Conservation (phyloP, 2,329 filamentous ascomycete genomes). For the Torrubiellomyces zombiae region DNA sequence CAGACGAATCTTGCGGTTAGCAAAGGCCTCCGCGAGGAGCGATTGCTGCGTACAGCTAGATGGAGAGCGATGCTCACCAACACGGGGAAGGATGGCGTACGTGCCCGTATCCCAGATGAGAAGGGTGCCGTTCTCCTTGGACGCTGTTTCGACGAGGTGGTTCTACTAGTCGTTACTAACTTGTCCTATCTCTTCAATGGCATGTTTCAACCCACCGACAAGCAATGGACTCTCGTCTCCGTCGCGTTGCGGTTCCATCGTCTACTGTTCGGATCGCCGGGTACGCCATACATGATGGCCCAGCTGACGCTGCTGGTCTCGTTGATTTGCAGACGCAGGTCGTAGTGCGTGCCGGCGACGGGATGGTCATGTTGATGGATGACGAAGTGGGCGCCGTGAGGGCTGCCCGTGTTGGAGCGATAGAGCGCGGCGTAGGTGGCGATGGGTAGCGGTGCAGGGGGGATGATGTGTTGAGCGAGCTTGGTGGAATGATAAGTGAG, state of each 20-base stretch:
- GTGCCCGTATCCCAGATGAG: conserved; percentile 47
- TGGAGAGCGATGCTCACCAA: conserved; percentile 13
- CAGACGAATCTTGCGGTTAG: conserved; percentile 37
- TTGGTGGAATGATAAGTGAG: conserved; percentile 19
- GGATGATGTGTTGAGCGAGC: conserved; percentile 13
- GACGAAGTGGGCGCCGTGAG: conserved; percentile 39
- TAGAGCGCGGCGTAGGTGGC: conserved; percentile 20
- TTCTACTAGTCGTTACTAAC: conserved; percentile 27
- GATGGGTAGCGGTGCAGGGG: conserved; percentile 14
- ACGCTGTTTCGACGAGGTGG: conserved; percentile 43
- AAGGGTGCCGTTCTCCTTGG: conserved; percentile 35
- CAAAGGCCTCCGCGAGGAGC: conserved; percentile 35
- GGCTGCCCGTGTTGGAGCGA: conserved; percentile 12
- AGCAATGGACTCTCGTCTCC: conserved; percentile 43
- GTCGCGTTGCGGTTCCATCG: conserved; percentile 41
- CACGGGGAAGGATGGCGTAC: conserved; percentile 34
- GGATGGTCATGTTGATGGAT: conserved; percentile 62
- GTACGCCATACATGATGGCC: conserved; percentile 47
- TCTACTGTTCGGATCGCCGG: conserved; percentile 37
- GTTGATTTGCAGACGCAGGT: conserved; percentile 54
- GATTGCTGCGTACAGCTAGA: conserved; percentile 19
- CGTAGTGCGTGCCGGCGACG: conserved; percentile 50
- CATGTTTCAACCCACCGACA: conserved; percentile 32
- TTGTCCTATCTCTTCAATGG: no score
- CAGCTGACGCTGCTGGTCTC: conserved; percentile 47